Conservation (phyloP, 225 moss, liverwort and hornwort genomes). For the Takakia lepidozioides region DNA sequence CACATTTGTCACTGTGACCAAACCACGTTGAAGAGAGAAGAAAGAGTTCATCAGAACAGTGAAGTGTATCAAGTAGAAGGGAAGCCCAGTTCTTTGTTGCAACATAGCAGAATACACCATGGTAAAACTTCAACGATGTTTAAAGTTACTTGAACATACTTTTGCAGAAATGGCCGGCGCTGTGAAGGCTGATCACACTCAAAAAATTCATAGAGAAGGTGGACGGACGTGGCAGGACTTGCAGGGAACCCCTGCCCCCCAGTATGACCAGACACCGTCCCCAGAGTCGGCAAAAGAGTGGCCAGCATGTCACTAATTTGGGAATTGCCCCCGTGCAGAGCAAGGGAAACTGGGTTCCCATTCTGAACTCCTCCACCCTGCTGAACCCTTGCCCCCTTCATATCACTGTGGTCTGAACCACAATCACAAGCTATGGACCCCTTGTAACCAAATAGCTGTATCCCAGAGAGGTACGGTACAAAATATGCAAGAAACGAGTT, state of each 20-base stretch:
- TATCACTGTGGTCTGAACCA: no score
- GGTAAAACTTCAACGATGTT: no score
- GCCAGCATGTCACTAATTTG: no score
- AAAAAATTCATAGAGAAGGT: slow-evolving; percentile 50
- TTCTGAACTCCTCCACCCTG: slow-evolving; percentile 5
- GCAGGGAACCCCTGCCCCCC: no score
- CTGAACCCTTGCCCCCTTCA: slow-evolving; percentile 7
- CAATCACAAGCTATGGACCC: no score
- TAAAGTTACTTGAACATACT: slow-evolving; percentile 22
- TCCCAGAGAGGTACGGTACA: slow-evolving; percentile 46
- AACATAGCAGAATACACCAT: no score
- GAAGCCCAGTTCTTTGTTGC: no score
- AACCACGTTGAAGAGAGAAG: not conserved
- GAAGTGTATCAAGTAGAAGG: no score
- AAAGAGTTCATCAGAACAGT: not conserved
- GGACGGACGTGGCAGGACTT: not conserved
- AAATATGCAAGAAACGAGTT: slow-evolving; percentile 41
- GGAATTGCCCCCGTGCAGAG: no score
- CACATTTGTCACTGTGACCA: not conserved
- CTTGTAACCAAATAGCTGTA: slow-evolving; percentile 53
- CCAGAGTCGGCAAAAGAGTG: no score
- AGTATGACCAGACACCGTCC: no score
- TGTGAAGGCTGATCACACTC: slow-evolving; percentile 37
- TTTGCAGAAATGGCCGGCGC: slow-evolving; percentile 42
- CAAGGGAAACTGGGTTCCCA: no score